phyloP scores from a whole-genome alignment of 768 basidiomycete genomes.

The Boletus vinaceobasis region DNA sequence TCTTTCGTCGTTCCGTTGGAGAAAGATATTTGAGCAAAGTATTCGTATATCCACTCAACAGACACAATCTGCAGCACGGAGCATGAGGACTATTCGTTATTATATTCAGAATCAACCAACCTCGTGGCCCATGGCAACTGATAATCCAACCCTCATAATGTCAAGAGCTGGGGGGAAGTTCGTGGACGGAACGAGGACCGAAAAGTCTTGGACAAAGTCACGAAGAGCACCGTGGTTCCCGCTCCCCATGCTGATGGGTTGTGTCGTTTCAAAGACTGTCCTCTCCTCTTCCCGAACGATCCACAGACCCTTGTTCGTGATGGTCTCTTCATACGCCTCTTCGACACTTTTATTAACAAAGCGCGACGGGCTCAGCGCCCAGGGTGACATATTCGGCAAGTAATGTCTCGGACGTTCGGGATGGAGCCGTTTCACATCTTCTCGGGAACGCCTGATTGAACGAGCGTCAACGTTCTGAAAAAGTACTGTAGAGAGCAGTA shows the following conservation, averaged over 20 bases:
- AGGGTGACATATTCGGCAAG: neutral
- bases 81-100: neutral
- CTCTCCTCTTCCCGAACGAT: neutral
- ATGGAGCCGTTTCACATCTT: neutral
- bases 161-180: neutral
- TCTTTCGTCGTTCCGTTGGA: conserved; percentile 14
- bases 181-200: neutral
- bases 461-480: neutral
- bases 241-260: neutral
- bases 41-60: conserved; percentile 18
- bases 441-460: neutral
- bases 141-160: fast-evolving
- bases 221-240: neutral
- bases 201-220: neutral
- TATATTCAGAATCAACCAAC: neutral
- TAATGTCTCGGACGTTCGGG: neutral
- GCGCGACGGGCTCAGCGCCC: neutral
- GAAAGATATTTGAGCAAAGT: conserved; percentile 13
- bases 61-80: neutral
- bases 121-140: neutral
- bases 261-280: neutral
- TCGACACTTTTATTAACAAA: neutral
- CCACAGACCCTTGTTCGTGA: neutral
- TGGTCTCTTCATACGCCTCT: neutral
- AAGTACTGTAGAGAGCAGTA: neutral